phyloP scores from a whole-genome alignment of 768 basidiomycete species.

The Leccinum variicolor region DNA sequence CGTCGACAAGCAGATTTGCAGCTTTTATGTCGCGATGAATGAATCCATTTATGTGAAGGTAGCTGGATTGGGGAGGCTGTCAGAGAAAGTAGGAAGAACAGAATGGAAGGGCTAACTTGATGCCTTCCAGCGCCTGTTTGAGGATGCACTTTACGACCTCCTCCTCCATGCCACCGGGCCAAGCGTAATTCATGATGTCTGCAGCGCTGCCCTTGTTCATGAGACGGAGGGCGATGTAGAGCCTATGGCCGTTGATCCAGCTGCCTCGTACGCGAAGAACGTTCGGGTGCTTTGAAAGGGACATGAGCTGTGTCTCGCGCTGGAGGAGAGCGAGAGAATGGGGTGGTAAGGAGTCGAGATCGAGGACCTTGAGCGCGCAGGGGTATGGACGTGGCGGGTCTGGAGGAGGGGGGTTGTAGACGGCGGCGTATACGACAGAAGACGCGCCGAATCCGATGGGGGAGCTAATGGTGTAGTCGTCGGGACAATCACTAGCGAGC shows the following conservation, averaged over 20 bases:
- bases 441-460: conserved; percentile 91
- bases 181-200: conserved; percentile 81
- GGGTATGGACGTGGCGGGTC: conserved; percentile 41
- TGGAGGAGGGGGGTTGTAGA: conserved; percentile 47
- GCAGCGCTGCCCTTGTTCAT: conserved; percentile 88
- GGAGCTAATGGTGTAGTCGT: conserved; percentile 72
- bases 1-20: conserved; percentile 88
- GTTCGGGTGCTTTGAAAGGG: conserved; percentile 89
- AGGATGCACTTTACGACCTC: conserved; percentile 84
- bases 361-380: conserved; percentile 86
- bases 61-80: conserved; percentile 40
- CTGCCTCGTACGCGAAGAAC: conserved; percentile 88
- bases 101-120: conserved; percentile 55
- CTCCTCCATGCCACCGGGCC: conserved; percentile 89
- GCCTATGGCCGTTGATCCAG: conserved; percentile 81
- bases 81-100: neutral
- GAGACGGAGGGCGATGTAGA: conserved; percentile 82
- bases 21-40: conserved; percentile 95
- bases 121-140: conserved; percentile 82
- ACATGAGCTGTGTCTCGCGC: conserved; percentile 90
- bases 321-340: conserved; percentile 69
- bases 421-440: conserved; percentile 83
- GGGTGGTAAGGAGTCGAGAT: conserved; percentile 75
- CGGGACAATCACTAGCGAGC: conserved; percentile 52
- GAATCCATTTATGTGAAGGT: conserved; percentile 85